These are phyloP conservation scores for Cryptosporidium meleagridis DNA, from an alignment of 169 alveolate genomes.

Conservation along the genomic window DNA sequence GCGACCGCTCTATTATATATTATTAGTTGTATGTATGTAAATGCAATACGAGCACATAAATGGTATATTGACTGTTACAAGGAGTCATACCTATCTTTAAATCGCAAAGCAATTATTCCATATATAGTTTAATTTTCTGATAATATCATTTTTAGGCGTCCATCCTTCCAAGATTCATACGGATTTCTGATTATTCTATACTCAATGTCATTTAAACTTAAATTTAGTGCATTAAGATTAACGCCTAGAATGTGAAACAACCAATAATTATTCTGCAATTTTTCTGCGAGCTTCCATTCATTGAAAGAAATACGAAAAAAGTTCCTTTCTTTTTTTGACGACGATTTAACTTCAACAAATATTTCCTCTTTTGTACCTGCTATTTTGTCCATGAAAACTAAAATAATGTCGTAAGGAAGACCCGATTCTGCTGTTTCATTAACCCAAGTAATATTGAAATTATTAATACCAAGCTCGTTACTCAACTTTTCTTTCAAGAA, in stretches of 20 bases:
- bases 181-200: conserved; percentile 35
- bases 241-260: conserved; percentile 30
- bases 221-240: background rate
- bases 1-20: conserved; percentile 17
- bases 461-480: background rate
- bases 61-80: conserved; percentile 28
- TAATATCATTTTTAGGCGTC: conserved; percentile 37
- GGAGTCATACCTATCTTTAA: background rate
- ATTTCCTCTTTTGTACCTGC: background rate
- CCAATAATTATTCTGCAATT: conserved; percentile 30
- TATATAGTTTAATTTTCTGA: conserved; percentile 14
- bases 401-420: conserved; percentile 40
- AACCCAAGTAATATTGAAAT: conserved; percentile 24
- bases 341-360: conserved; percentile 58
- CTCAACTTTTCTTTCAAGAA: conserved; percentile 4
- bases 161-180: conserved; percentile 28
- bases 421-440: conserved; percentile 49
- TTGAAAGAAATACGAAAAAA: conserved; percentile 23
- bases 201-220: background rate
- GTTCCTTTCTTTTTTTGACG: conserved; percentile 35
- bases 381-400: background rate
- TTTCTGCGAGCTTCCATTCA: conserved; percentile 55
- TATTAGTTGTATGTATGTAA: conserved; percentile 45
- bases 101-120: conserved; percentile 60
- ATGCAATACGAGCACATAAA: conserved; percentile 57